Percentiles rank a stretch among this genome's conserved stretches.
Conservation (phyloP, 768 basidiomycete species). For the Podaxis sp. region DNA sequence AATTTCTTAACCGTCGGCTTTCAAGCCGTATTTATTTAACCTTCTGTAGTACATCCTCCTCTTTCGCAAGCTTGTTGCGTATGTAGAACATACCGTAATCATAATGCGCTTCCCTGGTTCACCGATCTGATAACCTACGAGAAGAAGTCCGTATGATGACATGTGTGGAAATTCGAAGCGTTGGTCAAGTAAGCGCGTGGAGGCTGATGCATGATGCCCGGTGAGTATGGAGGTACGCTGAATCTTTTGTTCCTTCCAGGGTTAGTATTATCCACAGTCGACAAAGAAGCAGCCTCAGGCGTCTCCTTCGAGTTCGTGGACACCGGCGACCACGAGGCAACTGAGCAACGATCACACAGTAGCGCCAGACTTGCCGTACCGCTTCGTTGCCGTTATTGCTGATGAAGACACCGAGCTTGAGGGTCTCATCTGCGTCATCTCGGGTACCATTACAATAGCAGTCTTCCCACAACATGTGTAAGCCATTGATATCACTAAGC, state of each 20-base stretch:
- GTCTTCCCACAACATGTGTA: not conserved
- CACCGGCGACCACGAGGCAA: not conserved
- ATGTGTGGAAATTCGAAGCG: slow-evolving; percentile 10
- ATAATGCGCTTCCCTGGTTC: slow-evolving; percentile 4
- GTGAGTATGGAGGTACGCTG: slow-evolving; percentile 8
- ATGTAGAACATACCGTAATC: slow-evolving; percentile 15
- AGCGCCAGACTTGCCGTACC: not conserved
- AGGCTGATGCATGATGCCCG: slow-evolving; percentile 5
- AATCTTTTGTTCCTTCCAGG: slow-evolving; percentile 3
- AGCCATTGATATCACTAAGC: not conserved
- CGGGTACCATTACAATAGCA: not conserved
- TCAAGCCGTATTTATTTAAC: slow-evolving; percentile 3
- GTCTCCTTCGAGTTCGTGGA: not conserved
- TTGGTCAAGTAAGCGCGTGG: not conserved
- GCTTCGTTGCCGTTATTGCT: not conserved
- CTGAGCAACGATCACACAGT: not conserved
- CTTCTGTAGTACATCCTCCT: slow-evolving; percentile 1
- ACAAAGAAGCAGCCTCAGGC: not conserved
- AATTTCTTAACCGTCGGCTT: not conserved
- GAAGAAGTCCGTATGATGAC: slow-evolving; percentile 1
- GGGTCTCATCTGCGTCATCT: not conserved
- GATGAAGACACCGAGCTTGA: not conserved
- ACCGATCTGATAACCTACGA: slow-evolving; percentile 11
- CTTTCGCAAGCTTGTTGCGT: slow-evolving; percentile 2
- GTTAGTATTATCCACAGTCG: not conserved